Conservation (phyloP, 148 eudicot genomes). For the Camellia sinensis region DNA sequence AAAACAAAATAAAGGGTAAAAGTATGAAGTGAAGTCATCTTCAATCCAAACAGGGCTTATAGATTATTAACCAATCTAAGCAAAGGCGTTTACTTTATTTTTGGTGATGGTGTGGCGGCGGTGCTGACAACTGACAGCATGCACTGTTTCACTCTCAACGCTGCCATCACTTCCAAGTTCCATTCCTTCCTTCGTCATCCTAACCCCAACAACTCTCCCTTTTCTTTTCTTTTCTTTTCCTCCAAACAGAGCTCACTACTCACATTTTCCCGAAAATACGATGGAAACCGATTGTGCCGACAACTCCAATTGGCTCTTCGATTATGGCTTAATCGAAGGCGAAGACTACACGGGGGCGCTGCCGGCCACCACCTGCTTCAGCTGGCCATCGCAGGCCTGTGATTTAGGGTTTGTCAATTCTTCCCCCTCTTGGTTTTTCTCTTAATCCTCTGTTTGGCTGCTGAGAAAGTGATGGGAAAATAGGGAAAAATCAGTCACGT, state of each 20-base stretch:
- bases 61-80: background rate
- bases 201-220: background rate
- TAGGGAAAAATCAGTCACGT: background rate
- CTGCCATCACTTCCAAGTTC: conserved; percentile 1
- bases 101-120: background rate
- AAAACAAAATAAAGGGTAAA: too few relatives aligned
- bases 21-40: too few relatives aligned
- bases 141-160: background rate
- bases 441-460: background rate
- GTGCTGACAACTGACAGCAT: background rate
- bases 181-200: background rate
- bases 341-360: conserved; percentile 5
- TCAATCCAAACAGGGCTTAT: too few relatives aligned
- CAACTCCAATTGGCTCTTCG: conserved; percentile 28
- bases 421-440: conserved; percentile 9
- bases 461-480: background rate
- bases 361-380: conserved; percentile 8
- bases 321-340: conserved; percentile 23
- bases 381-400: conserved; percentile 19
- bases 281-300: conserved; percentile 33
- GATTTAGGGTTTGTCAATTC: conserved; percentile 9
- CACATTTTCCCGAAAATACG: background rate
- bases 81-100: conserved; percentile 6
- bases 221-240: background rate
- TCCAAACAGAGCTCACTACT: background rate